Base-by-base conservation (phyloP, 371 early-diverging fungal genomes). In the Apophysomyces elegans region DNA sequence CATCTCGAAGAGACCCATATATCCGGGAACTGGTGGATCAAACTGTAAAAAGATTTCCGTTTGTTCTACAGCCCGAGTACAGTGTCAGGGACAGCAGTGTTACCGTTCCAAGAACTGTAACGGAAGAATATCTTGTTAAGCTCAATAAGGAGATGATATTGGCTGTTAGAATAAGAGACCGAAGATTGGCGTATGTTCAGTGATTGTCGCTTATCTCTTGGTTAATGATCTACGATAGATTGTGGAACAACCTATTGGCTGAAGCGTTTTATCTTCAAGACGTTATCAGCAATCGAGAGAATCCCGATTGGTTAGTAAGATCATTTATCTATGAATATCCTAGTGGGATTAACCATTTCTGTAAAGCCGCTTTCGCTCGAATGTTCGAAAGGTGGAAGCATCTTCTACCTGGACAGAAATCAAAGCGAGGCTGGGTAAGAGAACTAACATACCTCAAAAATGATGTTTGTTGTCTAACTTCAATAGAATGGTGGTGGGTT, bases 401-500 rank as follows among this genome's bases (percentile, higher is more conserved):
- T 44, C 35, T 13, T 45, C 70, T 0, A 58, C 59, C 11, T 63
- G 67, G 68, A 62, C 41, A 4, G 64, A 70, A 18, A 12, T 65
- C 32, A 66, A 67, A 32, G 59, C 63, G 13, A 41, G 57, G 1
- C 14, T 65, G 21, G 74, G 70, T 70, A 70, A 38, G 14, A n/a
- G 32, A 13, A 18, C 14, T 21, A 12, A 45, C 14, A 2, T 16
- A 7, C 9, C n/a, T 2, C 21, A 26, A 12, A 12, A 44, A 45
- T 35, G 35, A 5, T 7, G 14, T 26, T 26, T 12, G 35, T 8
- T 18, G 8, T 44, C 58, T 5, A 37, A 38, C n/a, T 63, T 26
- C 72, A 0, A 57, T 76, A 72, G 90, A 88, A 58, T 97, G 95
- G 95, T 84, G 87, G 83, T 97, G 96, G 95, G 87, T 89, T 67